Conservation (phyloP, 78 protist species). For the Anaeramoeba flamelloides region DNA sequence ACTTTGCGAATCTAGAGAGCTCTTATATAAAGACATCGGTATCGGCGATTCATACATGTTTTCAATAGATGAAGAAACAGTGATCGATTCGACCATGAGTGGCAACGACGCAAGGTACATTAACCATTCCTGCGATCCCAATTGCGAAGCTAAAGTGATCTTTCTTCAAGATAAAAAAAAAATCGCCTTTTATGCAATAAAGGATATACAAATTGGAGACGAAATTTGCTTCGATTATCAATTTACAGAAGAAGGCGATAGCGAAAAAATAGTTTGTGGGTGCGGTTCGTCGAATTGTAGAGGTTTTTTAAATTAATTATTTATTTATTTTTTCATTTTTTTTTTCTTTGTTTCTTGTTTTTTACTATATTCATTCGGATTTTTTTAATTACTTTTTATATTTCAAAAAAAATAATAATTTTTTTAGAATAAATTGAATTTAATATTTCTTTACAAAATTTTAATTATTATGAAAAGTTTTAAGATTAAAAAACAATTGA, state of each 20-base stretch:
- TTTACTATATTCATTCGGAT: too few relatives aligned
- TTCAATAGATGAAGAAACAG: slow-evolving; percentile 55
- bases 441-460: too few relatives aligned
- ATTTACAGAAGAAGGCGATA: slow-evolving; percentile 74
- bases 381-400: too few relatives aligned
- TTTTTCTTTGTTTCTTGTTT: too few relatives aligned
- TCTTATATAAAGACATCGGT: slow-evolving; percentile 42
- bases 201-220: slow-evolving; percentile 64
- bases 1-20: slow-evolving; percentile 69
- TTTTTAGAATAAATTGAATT: too few relatives aligned
- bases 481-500: too few relatives aligned
- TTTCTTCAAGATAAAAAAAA: slow-evolving; percentile 32
- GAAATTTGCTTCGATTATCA: slow-evolving; percentile 59
- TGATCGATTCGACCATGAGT: slow-evolving; percentile 79
- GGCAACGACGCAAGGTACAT: slow-evolving; percentile 91
- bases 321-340: too few relatives aligned
- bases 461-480: too few relatives aligned
- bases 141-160: slow-evolving; percentile 69
- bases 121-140: slow-evolving; percentile 93
- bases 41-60: slow-evolving; percentile 62
- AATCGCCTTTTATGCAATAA: slow-evolving; percentile 61
- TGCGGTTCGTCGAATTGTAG: slow-evolving; percentile 61
- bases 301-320: slow-evolving; percentile 39
- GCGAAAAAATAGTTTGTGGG: slow-evolving; percentile 57
- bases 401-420: too few relatives aligned